Evolutionary conservation across 345 rosid species (phyloP).

Genomic region (Rhodomyrtus tomentosa): DNA sequence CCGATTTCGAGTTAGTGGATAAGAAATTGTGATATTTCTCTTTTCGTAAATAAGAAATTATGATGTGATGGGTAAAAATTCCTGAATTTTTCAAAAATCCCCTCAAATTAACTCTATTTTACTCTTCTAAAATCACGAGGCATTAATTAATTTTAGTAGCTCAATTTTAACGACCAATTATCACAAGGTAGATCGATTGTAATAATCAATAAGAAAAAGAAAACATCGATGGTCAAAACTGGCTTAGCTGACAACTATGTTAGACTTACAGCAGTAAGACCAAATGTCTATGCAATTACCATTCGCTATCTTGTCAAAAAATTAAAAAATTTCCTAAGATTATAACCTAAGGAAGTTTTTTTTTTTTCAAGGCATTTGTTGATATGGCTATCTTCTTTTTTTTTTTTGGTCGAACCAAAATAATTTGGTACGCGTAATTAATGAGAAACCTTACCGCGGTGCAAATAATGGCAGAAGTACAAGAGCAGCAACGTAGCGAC

Average conservation of each 20-base stretch:
- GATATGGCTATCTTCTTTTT: neutral
- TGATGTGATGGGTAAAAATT: neutral
- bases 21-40: neutral
- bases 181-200: no score
- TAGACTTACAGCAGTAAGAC: neutral
- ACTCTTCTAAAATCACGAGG: no score
- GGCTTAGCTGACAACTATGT: neutral
- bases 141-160: no score
- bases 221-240: neutral
- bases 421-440: neutral
- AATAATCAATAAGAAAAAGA: no score
- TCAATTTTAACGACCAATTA: no score
- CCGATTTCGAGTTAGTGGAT: neutral
- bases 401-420: neutral
- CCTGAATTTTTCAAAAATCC: neutral
- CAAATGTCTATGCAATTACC: neutral
- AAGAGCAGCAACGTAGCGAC: neutral
- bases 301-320: neutral
- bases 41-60: neutral
- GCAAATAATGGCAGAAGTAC: neutral
- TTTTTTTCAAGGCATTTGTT: neutral
- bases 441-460: neutral
- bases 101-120: neutral
- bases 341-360: neutral
- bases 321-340: neutral